These are phyloP conservation scores for Aulographum hederae DNA, from an alignment of 2,329 filamentous ascomycete species.

Conservation along the genomic window DNA sequence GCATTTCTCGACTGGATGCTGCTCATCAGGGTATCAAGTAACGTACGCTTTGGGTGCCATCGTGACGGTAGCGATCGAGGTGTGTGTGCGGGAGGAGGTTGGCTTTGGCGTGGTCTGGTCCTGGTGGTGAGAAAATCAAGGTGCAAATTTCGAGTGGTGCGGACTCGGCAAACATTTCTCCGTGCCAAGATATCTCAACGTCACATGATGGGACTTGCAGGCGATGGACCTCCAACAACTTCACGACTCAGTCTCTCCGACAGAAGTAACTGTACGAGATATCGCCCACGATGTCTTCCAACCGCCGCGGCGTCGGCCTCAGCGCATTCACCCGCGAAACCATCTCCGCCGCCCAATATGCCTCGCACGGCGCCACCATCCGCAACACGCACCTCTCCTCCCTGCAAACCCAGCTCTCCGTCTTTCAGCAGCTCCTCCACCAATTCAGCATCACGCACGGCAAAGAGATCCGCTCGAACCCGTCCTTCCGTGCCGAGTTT, in stretches of 20 bases:
- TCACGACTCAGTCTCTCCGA: too few relatives aligned
- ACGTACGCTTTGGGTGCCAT: slow-evolving; percentile 4
- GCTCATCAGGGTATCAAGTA: slow-evolving; percentile 4
- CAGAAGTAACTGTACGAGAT: too few relatives aligned
- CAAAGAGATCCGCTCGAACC: slow-evolving; percentile 89
- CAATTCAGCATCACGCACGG: slow-evolving; percentile 91
- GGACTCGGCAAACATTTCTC: too few relatives aligned
- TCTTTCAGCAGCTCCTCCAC: slow-evolving; percentile 89
- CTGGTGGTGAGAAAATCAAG: too few relatives aligned
- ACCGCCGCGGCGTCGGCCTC: slow-evolving; percentile 65
- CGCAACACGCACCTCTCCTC: slow-evolving; percentile 69
- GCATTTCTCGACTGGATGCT: slow-evolving; percentile 34
- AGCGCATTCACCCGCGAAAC: slow-evolving; percentile 74
- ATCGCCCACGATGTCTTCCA: slow-evolving; percentile 16
- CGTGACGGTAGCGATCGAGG: too few relatives aligned
- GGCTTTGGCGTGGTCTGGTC: too few relatives aligned
- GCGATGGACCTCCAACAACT: too few relatives aligned
- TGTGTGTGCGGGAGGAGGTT: too few relatives aligned
- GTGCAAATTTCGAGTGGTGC: too few relatives aligned
- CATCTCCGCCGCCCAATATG: slow-evolving; percentile 75
- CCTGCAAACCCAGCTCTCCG: slow-evolving; percentile 79
- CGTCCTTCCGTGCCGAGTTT: slow-evolving; percentile 88
- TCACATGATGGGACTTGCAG: too few relatives aligned
- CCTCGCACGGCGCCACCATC: slow-evolving; percentile 74
- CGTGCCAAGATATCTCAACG: too few relatives aligned